Evolutionary conservation across 2,329 filamentous ascomycete genomes (phyloP), one percentile per base, ranked within the genome.

Genomic region (Pezicula rhizophila): DNA sequence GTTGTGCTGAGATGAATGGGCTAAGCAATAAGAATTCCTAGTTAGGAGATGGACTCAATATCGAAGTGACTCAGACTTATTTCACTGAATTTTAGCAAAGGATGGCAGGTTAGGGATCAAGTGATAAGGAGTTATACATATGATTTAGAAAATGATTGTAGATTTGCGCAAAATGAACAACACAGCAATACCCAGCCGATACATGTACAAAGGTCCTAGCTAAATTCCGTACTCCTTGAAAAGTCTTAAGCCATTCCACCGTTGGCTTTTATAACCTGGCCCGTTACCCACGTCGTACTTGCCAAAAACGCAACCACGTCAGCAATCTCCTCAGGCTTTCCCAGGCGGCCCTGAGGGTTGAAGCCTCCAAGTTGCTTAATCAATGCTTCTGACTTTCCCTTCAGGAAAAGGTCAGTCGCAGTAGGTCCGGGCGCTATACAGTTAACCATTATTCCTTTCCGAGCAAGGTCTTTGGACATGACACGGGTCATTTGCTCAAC

Each of bases 401-500:
- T 62, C 34, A 73, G 60, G 60, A 78, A 79, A 25, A 79, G 57
- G 15, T 76, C 74, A 0, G 76, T 78, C 0, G 60, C 69, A 0
- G 74, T 79, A 3, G 76, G 74, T 0, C 76, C 77, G 0, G 77
- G 76, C 0, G 75, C 71, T 14, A 79, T 61, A 8, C 66, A 66
- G 55, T 80, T 79, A 11, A 79, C 75, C 11, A 56, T 63, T 52
- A 79, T 75, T 1, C 69, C 69, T 48, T 71, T 72, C 0, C 63
- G 57, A 1, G 67, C 72, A 3, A 79, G 67, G 48, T 78, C 74
- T 55, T 78, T 79, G 5, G 73, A 72, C 33, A 79, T 51, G 1
- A 72, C 61, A 2, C 74, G 68, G 0, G 69, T 69, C 65, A 79
- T 73, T 54, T 78, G 74, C 60, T 79, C 75, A 37, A 80, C 69